These are phyloP conservation scores for Nitzschia sp. DNA, from an alignment of 108 stramenopile genomes.

Conservation along the genomic window DNA sequence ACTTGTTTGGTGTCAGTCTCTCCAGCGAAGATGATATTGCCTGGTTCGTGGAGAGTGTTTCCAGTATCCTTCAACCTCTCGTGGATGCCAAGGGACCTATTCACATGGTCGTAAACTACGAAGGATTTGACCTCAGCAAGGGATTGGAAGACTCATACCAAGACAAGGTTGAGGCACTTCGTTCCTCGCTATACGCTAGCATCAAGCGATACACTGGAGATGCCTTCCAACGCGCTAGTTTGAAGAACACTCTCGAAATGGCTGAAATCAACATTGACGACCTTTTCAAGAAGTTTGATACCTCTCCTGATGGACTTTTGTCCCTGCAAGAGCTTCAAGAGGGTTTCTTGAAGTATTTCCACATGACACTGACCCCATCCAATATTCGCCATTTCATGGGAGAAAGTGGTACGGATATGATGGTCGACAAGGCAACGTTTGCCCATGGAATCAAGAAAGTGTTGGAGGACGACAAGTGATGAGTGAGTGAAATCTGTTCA, in stretches of 20 bases:
- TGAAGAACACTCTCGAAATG: constrained; percentile 39
- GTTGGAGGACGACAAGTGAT: neutral
- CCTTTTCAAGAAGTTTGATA: constrained; percentile 47
- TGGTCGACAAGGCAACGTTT: constrained; percentile 8
- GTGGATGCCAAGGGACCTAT: constrained; percentile 42
- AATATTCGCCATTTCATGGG: constrained; percentile 14
- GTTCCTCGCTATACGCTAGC: constrained; percentile 43
- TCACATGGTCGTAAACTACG: constrained; percentile 60
- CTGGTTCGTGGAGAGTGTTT: constrained; percentile 45
- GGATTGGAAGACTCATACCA: constrained; percentile 49
- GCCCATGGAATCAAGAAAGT: constrained; percentile 10
- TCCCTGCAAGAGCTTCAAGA: constrained; percentile 47
- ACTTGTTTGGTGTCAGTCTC: constrained; percentile 61
- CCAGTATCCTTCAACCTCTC: constrained; percentile 37
- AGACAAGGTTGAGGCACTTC: constrained; percentile 21
- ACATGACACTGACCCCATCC: constrained; percentile 37
- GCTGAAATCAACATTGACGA: constrained; percentile 45
- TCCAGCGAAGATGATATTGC: constrained; percentile 50
- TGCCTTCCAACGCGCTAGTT: constrained; percentile 55
- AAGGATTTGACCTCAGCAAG: constrained; percentile 50
- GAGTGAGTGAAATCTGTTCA: too few relatives aligned
- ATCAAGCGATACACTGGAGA: constrained; percentile 56
- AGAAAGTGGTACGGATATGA: neutral
- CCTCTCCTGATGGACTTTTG: constrained; percentile 34
- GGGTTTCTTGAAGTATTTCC: constrained; percentile 45